Evolutionary conservation across 768 basidiomycete species (phyloP).

Genomic region (Mycena galopus): DNA sequence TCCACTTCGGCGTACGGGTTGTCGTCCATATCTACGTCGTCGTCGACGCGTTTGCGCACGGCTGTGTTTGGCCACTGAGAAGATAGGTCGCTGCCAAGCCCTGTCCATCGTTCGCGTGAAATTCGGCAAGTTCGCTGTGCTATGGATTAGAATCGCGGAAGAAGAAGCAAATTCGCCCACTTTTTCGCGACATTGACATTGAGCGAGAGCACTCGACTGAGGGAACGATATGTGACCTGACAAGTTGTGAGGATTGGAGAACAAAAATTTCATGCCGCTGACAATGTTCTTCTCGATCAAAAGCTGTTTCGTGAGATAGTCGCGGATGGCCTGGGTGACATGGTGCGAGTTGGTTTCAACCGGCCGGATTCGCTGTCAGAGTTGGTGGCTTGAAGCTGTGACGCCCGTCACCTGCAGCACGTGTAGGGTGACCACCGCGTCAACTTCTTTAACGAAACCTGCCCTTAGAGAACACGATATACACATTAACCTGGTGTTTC

Average conservation of each 20-base stretch:
- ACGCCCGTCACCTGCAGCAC: too few relatives aligned
- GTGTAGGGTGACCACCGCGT: too few relatives aligned
- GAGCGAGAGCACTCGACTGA: constrained; percentile 78
- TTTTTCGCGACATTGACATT: constrained; percentile 87
- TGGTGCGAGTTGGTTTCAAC: constrained; percentile 33
- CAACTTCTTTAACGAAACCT: too few relatives aligned
- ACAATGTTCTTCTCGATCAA: constrained; percentile 66
- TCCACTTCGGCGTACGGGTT: constrained; percentile 49
- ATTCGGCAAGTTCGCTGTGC: constrained; percentile 73
- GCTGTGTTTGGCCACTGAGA: constrained; percentile 67
- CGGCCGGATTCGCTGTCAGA: too few relatives aligned
- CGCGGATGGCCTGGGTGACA: constrained; percentile 59
- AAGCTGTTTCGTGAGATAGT: constrained; percentile 65
- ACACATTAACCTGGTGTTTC: too few relatives aligned
- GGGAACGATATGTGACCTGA: constrained; percentile 84
- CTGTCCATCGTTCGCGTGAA: constrained; percentile 61
- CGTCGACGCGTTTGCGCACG: constrained; percentile 22
- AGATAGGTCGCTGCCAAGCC: constrained; percentile 77
- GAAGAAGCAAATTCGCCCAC: constrained; percentile 53
- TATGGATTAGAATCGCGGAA: neutral
- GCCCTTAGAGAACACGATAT: too few relatives aligned
- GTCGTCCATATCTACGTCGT: constrained; percentile 57
- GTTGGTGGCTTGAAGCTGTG: too few relatives aligned
- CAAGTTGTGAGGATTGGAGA: constrained; percentile 1
- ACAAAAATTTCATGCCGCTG: constrained; percentile 22